Conservation (phyloP, 345 rosid genomes). For the Salix exigua region DNA sequence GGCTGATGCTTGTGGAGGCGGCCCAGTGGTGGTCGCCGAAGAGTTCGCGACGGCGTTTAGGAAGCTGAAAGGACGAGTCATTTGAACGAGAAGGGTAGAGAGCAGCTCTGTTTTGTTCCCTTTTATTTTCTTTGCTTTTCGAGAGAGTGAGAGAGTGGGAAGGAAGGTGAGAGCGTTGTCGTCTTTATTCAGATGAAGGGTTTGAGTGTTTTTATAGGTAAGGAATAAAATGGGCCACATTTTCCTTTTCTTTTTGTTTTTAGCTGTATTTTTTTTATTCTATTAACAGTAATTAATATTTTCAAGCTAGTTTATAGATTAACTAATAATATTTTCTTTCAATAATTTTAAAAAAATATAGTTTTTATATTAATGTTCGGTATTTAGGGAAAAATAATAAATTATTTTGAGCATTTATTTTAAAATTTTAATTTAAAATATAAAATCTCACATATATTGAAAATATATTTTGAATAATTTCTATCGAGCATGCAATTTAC, state of each 20-base stretch:
- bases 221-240: background rate
- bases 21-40: slow-evolving; percentile 22
- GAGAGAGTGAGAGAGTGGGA: background rate
- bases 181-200: background rate
- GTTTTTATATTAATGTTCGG: no score
- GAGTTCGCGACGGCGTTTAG: slow-evolving; percentile 47
- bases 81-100: slow-evolving; percentile 27
- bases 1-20: slow-evolving; percentile 19
- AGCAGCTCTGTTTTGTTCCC: background rate
- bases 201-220: slow-evolving; percentile 4
- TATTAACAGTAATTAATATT: no score
- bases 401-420: no score
- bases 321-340: no score
- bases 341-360: no score
- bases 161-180: background rate
- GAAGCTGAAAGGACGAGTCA: slow-evolving; percentile 67
- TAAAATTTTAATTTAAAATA: no score
- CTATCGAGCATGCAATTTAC: no score
- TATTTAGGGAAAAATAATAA: no score
- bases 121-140: background rate
- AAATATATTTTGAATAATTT: no score
- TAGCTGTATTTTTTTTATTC: no score
- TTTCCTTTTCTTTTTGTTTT: background rate
- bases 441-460: no score
- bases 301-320: no score